Evolutionary conservation across 129 eudicot genomes (phyloP).

Genomic region (Dittrichia graveolens): DNA sequence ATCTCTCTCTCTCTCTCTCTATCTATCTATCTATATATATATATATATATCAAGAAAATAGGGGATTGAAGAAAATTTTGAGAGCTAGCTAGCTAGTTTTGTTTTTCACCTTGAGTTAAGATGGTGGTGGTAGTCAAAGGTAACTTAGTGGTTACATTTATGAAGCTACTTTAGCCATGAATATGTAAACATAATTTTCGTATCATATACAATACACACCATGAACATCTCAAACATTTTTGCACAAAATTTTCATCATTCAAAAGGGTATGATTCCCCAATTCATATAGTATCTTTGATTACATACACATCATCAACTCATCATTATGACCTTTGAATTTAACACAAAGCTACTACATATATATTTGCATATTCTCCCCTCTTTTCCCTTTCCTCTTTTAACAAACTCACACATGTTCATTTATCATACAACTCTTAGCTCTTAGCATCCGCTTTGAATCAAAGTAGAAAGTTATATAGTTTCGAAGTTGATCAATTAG

Average conservation of each 20-base stretch:
- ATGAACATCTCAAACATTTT: conserved; percentile 28
- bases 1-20: no score
- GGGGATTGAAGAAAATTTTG: no score
- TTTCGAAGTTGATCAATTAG: conserved; percentile 1
- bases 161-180: conserved; percentile 41
- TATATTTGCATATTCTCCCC: background rate
- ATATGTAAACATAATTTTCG: conserved; percentile 37
- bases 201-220: conserved; percentile 32
- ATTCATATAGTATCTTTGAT: conserved; percentile 7
- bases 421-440: background rate
- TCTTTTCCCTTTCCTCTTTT: background rate
- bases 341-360: background rate
- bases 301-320: conserved; percentile 21
- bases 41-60: no score
- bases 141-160: conserved; percentile 35
- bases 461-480: background rate
- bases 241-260: conserved; percentile 25
- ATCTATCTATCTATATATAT: no score
- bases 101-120: conserved; percentile 35
- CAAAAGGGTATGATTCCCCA: conserved; percentile 37
- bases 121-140: conserved; percentile 34
- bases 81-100: no score
- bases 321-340: conserved; percentile 10
- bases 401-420: background rate
- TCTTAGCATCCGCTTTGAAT: background rate